These are phyloP conservation scores for Acacia confusa DNA, from an alignment of 306 rosid genomes.

Conservation along the genomic window DNA sequence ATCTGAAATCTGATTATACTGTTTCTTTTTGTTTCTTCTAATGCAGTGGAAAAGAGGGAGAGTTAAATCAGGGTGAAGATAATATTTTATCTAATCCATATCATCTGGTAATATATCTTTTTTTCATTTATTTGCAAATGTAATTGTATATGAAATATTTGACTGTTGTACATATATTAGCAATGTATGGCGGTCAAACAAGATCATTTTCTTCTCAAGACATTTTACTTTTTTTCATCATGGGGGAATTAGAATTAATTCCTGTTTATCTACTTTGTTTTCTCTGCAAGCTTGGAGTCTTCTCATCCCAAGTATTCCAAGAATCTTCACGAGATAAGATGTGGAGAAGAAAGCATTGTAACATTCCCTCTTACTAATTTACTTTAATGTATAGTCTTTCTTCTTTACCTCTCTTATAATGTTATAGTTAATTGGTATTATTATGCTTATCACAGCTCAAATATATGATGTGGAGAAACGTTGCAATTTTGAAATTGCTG, in stretches of 20 bases:
- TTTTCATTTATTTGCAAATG: slow-evolving; percentile 10
- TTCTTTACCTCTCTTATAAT: background rate
- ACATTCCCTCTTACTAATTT: slow-evolving; percentile 34
- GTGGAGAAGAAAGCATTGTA: slow-evolving; percentile 90
- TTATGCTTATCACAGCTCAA: slow-evolving; percentile 59
- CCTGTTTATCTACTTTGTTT: background rate
- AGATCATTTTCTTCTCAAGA: background rate
- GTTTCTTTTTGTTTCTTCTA: slow-evolving; percentile 15
- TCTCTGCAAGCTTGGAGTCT: slow-evolving; percentile 91
- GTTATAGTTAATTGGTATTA: slow-evolving; percentile 26
- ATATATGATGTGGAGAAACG: slow-evolving; percentile 91
- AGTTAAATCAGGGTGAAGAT: slow-evolving; percentile 75
- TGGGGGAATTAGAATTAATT: background rate
- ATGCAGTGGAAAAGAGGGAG: slow-evolving; percentile 91
- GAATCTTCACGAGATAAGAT: slow-evolving; percentile 84
- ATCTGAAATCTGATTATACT: slow-evolving; percentile 16
- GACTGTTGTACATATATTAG: background rate
- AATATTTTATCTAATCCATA: slow-evolving; percentile 89
- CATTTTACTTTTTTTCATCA: background rate
- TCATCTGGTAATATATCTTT: slow-evolving; percentile 70
- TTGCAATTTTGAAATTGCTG: slow-evolving; percentile 92
- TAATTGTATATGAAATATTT: background rate
- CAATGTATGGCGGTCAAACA: too few relatives aligned
- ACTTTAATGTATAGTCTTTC: slow-evolving; percentile 13
- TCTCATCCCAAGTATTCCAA: slow-evolving; percentile 98